phyloP scores from a whole-genome alignment of 768 basidiomycete species.

The Macrolepiota fuliginosa region DNA sequence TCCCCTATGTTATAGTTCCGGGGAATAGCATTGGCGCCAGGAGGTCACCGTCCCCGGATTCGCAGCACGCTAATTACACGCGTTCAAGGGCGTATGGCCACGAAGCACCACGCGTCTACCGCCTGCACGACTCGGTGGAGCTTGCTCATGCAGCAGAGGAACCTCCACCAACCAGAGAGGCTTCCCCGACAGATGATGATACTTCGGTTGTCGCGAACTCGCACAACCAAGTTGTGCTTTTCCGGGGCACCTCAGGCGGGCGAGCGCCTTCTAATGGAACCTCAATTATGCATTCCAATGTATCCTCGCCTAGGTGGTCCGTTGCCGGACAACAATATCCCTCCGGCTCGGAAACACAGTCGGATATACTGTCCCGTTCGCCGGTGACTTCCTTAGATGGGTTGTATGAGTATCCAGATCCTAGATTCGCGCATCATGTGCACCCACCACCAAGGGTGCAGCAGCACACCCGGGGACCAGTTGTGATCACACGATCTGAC shows the following conservation, averaged over 20 bases:
- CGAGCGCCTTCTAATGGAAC: neutral
- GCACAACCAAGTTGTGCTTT: conserved; percentile 11
- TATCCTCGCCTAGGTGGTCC: conserved; percentile 9
- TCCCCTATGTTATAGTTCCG: conserved; percentile 8
- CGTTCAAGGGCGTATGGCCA: neutral
- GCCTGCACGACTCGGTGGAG: conserved; percentile 3
- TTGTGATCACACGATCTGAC: conserved; percentile 8
- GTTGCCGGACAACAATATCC: conserved; percentile 1
- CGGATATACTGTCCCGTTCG: conserved; percentile 3
- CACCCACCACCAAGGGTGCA: neutral
- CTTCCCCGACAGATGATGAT: neutral
- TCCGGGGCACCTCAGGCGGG: neutral
- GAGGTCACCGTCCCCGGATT: neutral
- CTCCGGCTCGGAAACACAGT: conserved; percentile 9
- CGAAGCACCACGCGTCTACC: neutral
- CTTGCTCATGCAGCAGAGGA: neutral
- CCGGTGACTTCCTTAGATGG: conserved; percentile 1
- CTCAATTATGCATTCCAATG: conserved; percentile 2
- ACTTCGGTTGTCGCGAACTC: neutral
- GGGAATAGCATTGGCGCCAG: neutral
- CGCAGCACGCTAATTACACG: neutral
- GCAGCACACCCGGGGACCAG: neutral
- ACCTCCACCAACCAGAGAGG: conserved; percentile 4
- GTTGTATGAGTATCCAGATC: conserved; percentile 10
- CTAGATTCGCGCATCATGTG: neutral